Evolutionary conservation across 176 grass and related monocot species (phyloP), one percentile per base, ranked within the genome.

Genomic region (Lolium rigidum): DNA sequence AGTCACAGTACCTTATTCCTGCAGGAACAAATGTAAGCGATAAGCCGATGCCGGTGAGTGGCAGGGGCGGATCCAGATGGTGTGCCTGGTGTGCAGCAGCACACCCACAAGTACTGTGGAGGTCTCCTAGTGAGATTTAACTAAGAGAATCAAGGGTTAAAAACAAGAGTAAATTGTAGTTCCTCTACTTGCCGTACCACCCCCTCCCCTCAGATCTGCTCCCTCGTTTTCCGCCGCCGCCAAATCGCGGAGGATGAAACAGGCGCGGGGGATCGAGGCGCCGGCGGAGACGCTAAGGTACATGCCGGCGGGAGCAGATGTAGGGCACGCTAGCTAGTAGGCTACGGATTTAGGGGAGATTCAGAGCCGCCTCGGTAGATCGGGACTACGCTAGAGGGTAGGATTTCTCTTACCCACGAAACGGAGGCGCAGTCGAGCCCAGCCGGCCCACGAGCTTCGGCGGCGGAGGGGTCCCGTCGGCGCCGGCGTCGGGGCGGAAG

Each of bases 381-480:
- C 26, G 1, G 14, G 26, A 66, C 26, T 66, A 8, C 28, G 28
- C 28, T 31, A 11, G 63, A 66, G 31, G 63, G 14, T 1, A 35
- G 26, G 26, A 66, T 66, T 66, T 37, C 13, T 8, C 63, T 66
- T 66, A 66, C 63, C 63, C 14, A 66, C 2, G 28, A 2, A 6
- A 31, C 15, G 13, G 26, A 65, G 62, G 0, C 62, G 13, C 13
- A 6, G 25, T 9, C 24, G 12, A 31, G 25, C 2, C 18, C 56
- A 3, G 56, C 56, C 63, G 6, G 56, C 56, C 63, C 6, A 9
- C 63, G 63, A 66, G 63, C 63, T 66, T 37, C 63, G 50, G 9
- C 26, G 74, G 49, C 74, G 48, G 74, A 76, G 25, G 22, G n/a
- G 7, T 4, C 9, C 72, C 72, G 72, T 54, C 73, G 73, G 73